Conservation (phyloP, 2,329 filamentous ascomycete genomes). For the Delphinella strobiligena region DNA sequence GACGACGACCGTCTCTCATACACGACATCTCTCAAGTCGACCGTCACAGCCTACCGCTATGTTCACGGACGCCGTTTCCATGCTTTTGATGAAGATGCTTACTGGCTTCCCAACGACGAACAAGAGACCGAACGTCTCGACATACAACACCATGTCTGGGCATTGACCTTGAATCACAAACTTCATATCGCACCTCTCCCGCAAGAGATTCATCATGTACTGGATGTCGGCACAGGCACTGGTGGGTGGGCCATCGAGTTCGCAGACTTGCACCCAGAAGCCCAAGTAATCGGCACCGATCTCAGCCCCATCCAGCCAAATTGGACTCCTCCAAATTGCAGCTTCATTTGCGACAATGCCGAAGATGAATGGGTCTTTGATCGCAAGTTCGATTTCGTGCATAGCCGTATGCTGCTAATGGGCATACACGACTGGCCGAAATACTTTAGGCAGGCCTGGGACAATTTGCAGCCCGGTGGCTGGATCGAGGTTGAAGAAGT, state of each 20-base stretch:
- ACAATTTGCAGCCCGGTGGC: constrained; percentile 23
- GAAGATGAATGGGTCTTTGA: constrained; percentile 28
- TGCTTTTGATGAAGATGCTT: not conserved
- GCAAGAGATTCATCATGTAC: constrained; percentile 22
- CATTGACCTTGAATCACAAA: constrained; percentile 20
- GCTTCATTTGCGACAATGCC: constrained; percentile 37
- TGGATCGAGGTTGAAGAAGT: constrained; percentile 35
- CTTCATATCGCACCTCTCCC: constrained; percentile 21
- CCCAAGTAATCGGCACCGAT: constrained; percentile 33
- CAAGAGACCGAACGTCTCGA: constrained; percentile 31
- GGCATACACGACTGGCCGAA: constrained; percentile 34
- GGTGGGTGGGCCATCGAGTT: constrained; percentile 28
- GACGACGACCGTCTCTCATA: not conserved
- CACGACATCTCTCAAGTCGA: not conserved
- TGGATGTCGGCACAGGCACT: constrained; percentile 40
- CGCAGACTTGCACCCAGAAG: constrained; percentile 17
- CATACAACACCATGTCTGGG: constrained; percentile 30
- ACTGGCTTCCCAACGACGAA: constrained; percentile 27
- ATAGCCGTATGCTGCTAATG: constrained; percentile 34
- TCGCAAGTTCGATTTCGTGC: constrained; percentile 31
- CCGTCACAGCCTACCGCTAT: not conserved
- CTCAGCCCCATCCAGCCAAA: constrained; percentile 38
- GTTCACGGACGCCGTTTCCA: not conserved
- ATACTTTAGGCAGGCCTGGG: constrained; percentile 23
- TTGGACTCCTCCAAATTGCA: constrained; percentile 34